phyloP scores from a whole-genome alignment of 1,284 basidiomycete species.

The Papiliotrema laurentii region DNA sequence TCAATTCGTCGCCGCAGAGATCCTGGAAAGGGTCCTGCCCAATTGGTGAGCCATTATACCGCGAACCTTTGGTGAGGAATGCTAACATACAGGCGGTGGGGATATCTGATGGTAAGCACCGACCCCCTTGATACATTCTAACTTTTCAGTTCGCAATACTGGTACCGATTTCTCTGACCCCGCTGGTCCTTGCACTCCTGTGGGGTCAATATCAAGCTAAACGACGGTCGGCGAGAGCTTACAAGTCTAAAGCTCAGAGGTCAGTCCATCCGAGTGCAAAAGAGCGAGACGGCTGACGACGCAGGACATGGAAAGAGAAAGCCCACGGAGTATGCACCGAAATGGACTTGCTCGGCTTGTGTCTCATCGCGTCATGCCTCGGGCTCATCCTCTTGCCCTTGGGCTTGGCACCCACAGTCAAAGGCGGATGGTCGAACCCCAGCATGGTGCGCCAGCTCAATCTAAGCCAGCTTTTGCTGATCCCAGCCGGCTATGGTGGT shows the following conservation, averaged over 20 bases:
- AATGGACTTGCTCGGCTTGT: conserved; percentile 57
- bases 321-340: conserved; percentile 23
- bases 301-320: conserved; percentile 11
- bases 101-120: conserved; percentile 56
- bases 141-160: conserved; percentile 45
- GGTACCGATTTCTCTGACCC: conserved; percentile 39
- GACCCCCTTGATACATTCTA: not conserved
- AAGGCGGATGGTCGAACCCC: conserved; percentile 44
- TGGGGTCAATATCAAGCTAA: conserved; percentile 66
- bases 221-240: not conserved
- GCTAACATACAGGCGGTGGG: conserved; percentile 59
- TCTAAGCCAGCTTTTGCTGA: not conserved
- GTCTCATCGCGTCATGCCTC: conserved; percentile 60
- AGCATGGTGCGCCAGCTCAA: conserved; percentile 22
- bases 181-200: conserved; percentile 59
- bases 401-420: conserved; percentile 54
- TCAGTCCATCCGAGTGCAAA: not conserved
- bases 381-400: conserved; percentile 65
- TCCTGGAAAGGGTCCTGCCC: conserved; percentile 58
- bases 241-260: not conserved
- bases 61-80: not conserved
- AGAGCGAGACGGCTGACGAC: not conserved
- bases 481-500: conserved; percentile 45
- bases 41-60: conserved; percentile 20
- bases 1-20: conserved; percentile 59